These are phyloP conservation scores for Pseudopyricularia javanii DNA, from an alignment of 2,329 filamentous ascomycete genomes.

Conservation along the genomic window DNA sequence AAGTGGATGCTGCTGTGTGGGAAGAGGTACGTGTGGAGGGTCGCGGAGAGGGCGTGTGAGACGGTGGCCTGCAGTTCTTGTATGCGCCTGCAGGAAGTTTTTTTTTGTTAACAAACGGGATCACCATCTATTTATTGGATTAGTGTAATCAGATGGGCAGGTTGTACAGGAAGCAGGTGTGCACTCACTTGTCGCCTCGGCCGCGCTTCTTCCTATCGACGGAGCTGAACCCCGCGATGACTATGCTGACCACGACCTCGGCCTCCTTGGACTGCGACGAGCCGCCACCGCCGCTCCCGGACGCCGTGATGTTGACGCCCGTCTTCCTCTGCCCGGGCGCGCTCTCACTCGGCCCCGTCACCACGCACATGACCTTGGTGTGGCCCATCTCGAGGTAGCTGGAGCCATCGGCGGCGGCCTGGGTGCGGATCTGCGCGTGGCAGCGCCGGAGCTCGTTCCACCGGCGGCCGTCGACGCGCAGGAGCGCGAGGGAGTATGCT, in stretches of 20 bases:
- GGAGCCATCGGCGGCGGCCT: slow-evolving; percentile 84
- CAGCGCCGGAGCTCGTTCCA: slow-evolving; percentile 95
- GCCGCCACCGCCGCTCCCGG: slow-evolving; percentile 15
- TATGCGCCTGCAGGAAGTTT: slow-evolving; percentile 45
- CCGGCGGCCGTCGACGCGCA: slow-evolving; percentile 71
- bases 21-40: slow-evolving; percentile 77
- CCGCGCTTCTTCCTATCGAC: slow-evolving; percentile 71
- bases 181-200: slow-evolving; percentile 63
- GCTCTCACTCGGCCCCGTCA: slow-evolving; percentile 71
- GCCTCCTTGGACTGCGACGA: slow-evolving; percentile 34
- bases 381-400: slow-evolving; percentile 95
- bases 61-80: slow-evolving; percentile 74
- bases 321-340: slow-evolving; percentile 28
- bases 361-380: slow-evolving; percentile 89
- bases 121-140: no score
- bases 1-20: slow-evolving; percentile 77
- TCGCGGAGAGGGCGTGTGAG: slow-evolving; percentile 60
- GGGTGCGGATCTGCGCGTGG: slow-evolving; percentile 80
- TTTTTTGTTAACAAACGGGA: neutral
- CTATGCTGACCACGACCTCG: slow-evolving; percentile 68
- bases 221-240: slow-evolving; percentile 76
- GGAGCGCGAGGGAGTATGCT: slow-evolving; percentile 75
- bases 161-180: neutral
- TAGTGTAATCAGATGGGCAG: no score
- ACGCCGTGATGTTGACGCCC: slow-evolving; percentile 30